Base-by-base conservation (phyloP, 2,329 filamentous ascomycete species). In the Talaromyces sp. region DNA sequence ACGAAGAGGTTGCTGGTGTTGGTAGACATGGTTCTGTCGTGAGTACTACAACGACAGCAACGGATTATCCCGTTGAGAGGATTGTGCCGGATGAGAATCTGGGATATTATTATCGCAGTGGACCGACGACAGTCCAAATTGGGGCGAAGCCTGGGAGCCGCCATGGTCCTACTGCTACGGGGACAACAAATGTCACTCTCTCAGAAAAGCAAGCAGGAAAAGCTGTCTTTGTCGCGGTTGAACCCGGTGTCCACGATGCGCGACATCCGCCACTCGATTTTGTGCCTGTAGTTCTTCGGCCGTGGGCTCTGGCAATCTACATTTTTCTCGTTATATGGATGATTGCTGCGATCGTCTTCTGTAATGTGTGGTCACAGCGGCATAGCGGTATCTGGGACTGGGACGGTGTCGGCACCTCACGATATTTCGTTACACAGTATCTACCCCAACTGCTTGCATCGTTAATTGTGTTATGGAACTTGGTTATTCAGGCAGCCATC, bases 391-490 rank as follows among this genome's bases (percentile, higher is more conserved):
- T 97, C 11, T 85, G 83, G 68, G 73, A 80, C 3, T 96, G 92
- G 69, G 76, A 77, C 35, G 81, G 80, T 31, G 87, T 91, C 58
- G 88, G 89, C 61, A 87, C 87, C 52, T 81, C 80, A 8, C 81
- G 86, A 63, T 96, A 95, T 73, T 96, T 97, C 70, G 73, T 95
- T 48, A 94, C 96, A 71, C 84, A 91, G 61, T 89, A 96, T 63
- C 76, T 97, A 1, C 92, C 93, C 2, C 90, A 91, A 58, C 76
- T 96, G 0, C 69, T 95, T 13, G 89, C 86, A 0, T 84, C 85
- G 19, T 63, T 87, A 11, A 75, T 96, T 36, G 79, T 94, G 46
- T 71, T 97, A 6, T 96, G 89, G 79, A 81, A 89, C 1, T 87
- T 96, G 66, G 83, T 86, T 63, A 78, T 96, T 39, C 82, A 91